phyloP scores from a whole-genome alignment of 2,329 filamentous ascomycete species.

The Neocatenulostroma microsporum region DNA sequence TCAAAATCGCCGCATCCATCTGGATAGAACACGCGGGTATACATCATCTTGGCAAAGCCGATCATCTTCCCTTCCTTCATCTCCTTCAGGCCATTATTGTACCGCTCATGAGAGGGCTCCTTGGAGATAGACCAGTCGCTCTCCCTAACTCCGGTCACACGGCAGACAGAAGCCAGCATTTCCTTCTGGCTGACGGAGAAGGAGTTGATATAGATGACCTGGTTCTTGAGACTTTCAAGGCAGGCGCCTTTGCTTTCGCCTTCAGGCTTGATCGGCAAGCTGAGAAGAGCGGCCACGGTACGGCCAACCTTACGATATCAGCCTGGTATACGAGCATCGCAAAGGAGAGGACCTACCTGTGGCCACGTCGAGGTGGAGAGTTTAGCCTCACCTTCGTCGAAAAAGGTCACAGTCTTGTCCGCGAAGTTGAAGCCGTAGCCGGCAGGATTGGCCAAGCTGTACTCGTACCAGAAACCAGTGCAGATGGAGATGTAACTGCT shows the following conservation, averaged over 20 bases:
- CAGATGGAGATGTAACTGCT: constrained; percentile 22
- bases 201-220: constrained; percentile 46
- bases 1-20: constrained; percentile 33
- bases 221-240: constrained; percentile 43
- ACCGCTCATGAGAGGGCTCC: constrained; percentile 43
- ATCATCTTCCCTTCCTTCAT: constrained; percentile 37
- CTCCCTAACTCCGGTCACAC: constrained; percentile 50
- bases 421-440: constrained; percentile 33
- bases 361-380: constrained; percentile 54
- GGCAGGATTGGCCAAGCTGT: constrained; percentile 24
- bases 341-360: too few species aligned
- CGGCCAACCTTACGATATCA: too few species aligned
- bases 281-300: constrained; percentile 42
- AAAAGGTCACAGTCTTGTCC: constrained; percentile 27
- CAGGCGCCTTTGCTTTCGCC: constrained; percentile 31
- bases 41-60: constrained; percentile 46
- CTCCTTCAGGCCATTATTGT: constrained; percentile 39
- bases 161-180: constrained; percentile 54
- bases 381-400: constrained; percentile 49
- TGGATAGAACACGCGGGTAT: constrained; percentile 46
- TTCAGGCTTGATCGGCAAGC: constrained; percentile 31
- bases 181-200: constrained; percentile 56
- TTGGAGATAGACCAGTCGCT: constrained; percentile 53
- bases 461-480: constrained; percentile 32
- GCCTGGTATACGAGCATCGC: too few species aligned